These are phyloP conservation scores for Begonia peltatifolia DNA, from an alignment of 306 rosid genomes.

Conservation along the genomic window DNA sequence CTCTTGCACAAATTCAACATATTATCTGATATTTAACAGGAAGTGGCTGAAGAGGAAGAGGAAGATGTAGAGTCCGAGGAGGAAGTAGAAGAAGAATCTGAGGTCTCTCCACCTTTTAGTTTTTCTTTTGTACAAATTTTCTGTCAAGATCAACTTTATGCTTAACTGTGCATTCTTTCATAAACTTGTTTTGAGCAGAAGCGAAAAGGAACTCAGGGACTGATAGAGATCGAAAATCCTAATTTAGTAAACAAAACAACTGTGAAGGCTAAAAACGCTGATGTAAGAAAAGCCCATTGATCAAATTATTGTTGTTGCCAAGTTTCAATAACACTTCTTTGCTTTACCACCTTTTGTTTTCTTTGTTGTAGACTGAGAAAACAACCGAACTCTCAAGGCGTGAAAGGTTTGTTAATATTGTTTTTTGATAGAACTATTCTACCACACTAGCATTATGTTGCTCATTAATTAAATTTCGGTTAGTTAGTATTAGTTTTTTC, in stretches of 20 bases:
- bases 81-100: constrained; percentile 45
- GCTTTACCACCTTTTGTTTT: background rate
- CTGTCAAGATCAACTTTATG: background rate
- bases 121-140: background rate
- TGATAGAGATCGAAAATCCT: constrained; percentile 88
- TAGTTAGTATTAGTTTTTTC: too few relatives aligned
- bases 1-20: background rate
- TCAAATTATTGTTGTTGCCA: background rate
- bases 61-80: constrained; percentile 51
- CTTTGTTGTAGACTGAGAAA: constrained; percentile 39
- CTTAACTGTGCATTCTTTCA: background rate
- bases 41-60: constrained; percentile 48
- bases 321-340: background rate
- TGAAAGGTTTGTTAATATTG: constrained; percentile 44
- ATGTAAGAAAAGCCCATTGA: constrained; percentile 35
- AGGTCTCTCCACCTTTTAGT: background rate
- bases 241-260: constrained; percentile 67
- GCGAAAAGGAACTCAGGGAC: constrained; percentile 76
- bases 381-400: constrained; percentile 92
- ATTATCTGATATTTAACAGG: constrained; percentile 20
- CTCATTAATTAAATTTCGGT: too few relatives aligned
- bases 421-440: too few relatives aligned
- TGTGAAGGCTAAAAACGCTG: constrained; percentile 56
- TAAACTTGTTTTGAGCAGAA: constrained; percentile 6
- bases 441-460: too few relatives aligned